Conservation (phyloP, 306 rosid species). For the Prinsepia uniflora region DNA sequence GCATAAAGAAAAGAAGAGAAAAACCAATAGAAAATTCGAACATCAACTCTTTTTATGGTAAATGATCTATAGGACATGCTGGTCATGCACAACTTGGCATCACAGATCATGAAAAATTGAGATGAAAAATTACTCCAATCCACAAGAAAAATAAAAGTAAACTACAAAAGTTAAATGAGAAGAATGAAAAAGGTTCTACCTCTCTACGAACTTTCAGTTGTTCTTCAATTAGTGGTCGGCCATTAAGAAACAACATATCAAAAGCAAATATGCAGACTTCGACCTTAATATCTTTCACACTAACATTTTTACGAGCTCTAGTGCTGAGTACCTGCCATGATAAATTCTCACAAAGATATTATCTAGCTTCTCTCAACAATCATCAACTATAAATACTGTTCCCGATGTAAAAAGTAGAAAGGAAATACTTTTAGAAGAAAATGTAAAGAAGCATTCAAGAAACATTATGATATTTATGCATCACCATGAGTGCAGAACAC, state of each 20-base stretch:
- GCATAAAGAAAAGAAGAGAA: neutral
- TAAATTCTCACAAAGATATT: conserved; percentile 27
- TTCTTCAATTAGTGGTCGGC: conserved; percentile 69
- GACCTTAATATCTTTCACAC: conserved; percentile 60
- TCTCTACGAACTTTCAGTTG: conserved; percentile 76
- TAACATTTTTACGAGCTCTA: conserved; percentile 91
- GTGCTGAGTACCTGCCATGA: conserved; percentile 75
- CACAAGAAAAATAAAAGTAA: neutral
- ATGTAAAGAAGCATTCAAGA: neutral
- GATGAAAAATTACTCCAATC: neutral
- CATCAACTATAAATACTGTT: neutral
- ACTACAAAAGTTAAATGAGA: neutral
- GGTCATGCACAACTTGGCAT: neutral
- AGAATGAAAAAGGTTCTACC: conserved; percentile 44
- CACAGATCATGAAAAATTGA: neutral
- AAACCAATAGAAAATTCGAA: neutral
- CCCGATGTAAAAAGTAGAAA: neutral
- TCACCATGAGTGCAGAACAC: neutral
- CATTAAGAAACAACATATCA: conserved; percentile 81
- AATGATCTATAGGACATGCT: neutral
- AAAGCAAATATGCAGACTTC: conserved; percentile 82
- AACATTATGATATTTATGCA: neutral
- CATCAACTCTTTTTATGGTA: neutral
- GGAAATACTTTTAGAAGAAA: neutral
- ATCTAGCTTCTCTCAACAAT: conserved; percentile 9